Evolutionary conservation across 1,284 basidiomycete genomes (phyloP).

Genomic region (Trichosporon ovoides): DNA sequence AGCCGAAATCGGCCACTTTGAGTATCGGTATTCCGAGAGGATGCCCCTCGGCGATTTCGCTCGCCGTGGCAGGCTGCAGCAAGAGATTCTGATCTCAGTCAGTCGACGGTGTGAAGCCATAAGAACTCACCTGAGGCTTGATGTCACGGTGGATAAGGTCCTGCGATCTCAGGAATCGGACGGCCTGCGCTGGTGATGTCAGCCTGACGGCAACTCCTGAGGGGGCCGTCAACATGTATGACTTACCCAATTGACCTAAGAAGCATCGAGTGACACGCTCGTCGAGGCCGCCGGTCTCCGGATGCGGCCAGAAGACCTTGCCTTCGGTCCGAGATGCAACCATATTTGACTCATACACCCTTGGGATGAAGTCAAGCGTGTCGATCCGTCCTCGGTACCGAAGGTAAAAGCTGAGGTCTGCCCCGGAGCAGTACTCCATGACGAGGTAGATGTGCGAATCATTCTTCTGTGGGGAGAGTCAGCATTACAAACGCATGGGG

Average conservation of each 20-base stretch:
- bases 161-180: conserved; percentile 82
- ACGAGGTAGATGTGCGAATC: conserved; percentile 93
- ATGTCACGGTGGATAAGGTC: conserved; percentile 96
- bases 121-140: conserved; percentile 72
- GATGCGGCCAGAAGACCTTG: conserved; percentile 82
- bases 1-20: conserved; percentile 97
- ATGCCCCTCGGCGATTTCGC: conserved; percentile 77
- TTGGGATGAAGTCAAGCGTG: conserved; percentile 71
- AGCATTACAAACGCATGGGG: too few species aligned
- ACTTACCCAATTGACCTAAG: conserved; percentile 78
- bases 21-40: conserved; percentile 85
- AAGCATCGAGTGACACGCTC: conserved; percentile 89
- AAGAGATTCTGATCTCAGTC: conserved; percentile 68
- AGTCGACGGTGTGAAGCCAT: not conserved
- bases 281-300: conserved; percentile 80
- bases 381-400: conserved; percentile 85
- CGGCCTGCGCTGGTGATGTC: conserved; percentile 64
- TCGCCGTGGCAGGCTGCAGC: conserved; percentile 71
- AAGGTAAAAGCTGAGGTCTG: conserved; percentile 93
- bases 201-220: not conserved
- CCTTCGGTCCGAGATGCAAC: conserved; percentile 49
- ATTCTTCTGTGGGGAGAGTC: conserved; percentile 60
- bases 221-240: not conserved
- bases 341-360: conserved; percentile 48
- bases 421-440: conserved; percentile 95